A percentile compares a stretch with the other conserved stretches of the same genome.
Conservation (phyloP, 1,284 basidiomycete genomes). For the Xerocomus amazonicus region DNA sequence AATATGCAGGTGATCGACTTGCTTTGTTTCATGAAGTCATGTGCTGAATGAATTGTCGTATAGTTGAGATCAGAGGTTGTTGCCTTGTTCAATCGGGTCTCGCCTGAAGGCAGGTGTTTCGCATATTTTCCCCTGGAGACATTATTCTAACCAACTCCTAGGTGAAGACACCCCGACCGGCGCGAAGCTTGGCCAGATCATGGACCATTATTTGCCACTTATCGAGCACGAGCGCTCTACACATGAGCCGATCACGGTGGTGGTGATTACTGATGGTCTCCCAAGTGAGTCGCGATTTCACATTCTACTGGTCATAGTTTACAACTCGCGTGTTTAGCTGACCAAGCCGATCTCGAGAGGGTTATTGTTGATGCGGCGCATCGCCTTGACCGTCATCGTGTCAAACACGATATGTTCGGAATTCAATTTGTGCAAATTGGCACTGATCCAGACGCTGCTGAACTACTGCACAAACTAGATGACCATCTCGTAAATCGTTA, state of each 20-base stretch:
- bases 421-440: constrained; percentile 56
- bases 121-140: neutral
- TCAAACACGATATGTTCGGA: constrained; percentile 39
- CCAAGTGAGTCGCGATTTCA: constrained; percentile 36
- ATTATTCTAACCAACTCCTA: constrained; percentile 14
- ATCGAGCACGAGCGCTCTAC: constrained; percentile 33
- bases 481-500: constrained; percentile 38
- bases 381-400: constrained; percentile 41
- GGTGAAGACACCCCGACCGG: constrained; percentile 45
- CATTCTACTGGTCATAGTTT: neutral
- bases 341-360: constrained; percentile 41
- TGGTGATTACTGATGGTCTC: constrained; percentile 50
- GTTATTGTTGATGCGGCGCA: constrained; percentile 48
- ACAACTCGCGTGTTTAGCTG: constrained; percentile 36
- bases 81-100: constrained; percentile 30
- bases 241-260: constrained; percentile 42
- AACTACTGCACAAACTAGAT: constrained; percentile 44
- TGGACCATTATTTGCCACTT: constrained; percentile 39
- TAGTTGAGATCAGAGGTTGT: constrained; percentile 26
- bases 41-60: neutral
- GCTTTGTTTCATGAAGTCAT: neutral
- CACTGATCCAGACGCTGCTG: constrained; percentile 41
- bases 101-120: constrained; percentile 29
- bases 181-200: constrained; percentile 36
- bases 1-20: constrained; percentile 32